Conservation (phyloP, 768 basidiomycete species). For the Boletellus ananas region DNA sequence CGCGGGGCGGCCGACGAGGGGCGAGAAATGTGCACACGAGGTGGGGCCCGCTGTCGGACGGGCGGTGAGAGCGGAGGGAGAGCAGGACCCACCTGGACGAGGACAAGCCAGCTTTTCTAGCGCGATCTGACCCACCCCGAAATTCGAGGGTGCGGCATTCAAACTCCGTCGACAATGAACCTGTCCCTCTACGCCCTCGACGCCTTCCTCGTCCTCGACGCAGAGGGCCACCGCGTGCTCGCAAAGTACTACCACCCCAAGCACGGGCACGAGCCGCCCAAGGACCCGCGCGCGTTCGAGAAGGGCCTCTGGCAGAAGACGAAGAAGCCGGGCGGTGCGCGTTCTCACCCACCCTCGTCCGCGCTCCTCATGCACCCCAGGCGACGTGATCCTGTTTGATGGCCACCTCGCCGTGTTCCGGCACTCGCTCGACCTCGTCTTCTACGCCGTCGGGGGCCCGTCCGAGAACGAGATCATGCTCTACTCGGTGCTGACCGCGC, state of each 20-base stretch:
- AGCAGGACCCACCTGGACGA: slow-evolving; percentile 39
- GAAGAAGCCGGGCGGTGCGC: slow-evolving; percentile 83
- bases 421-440: slow-evolving; percentile 91
- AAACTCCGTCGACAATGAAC: slow-evolving; percentile 46
- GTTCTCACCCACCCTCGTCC: neutral
- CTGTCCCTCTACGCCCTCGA: slow-evolving; percentile 84
- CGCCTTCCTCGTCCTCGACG: slow-evolving; percentile 88
- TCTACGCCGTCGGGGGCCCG: slow-evolving; percentile 87
- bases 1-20: too few species aligned
- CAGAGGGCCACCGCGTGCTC: slow-evolving; percentile 92
- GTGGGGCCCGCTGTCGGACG: neutral
- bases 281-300: slow-evolving; percentile 95
- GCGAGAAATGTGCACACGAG: too few species aligned
- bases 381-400: slow-evolving; percentile 92
- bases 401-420: slow-evolving; percentile 90
- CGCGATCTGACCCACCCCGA: slow-evolving; percentile 19
- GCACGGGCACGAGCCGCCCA: slow-evolving; percentile 52
- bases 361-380: slow-evolving; percentile 34
- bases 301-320: slow-evolving; percentile 96
- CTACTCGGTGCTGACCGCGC: slow-evolving; percentile 74
- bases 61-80: slow-evolving; percentile 25
- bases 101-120: slow-evolving; percentile 1
- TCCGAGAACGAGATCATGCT: slow-evolving; percentile 97
- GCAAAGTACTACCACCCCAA: slow-evolving; percentile 93
- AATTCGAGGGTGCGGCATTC: slow-evolving; percentile 14